A percentile compares a stretch with the other conserved stretches of the same genome.
These are phyloP conservation scores for Lanmaoa rubissima DNA, from an alignment of 768 basidiomycete genomes.

Conservation along the genomic window DNA sequence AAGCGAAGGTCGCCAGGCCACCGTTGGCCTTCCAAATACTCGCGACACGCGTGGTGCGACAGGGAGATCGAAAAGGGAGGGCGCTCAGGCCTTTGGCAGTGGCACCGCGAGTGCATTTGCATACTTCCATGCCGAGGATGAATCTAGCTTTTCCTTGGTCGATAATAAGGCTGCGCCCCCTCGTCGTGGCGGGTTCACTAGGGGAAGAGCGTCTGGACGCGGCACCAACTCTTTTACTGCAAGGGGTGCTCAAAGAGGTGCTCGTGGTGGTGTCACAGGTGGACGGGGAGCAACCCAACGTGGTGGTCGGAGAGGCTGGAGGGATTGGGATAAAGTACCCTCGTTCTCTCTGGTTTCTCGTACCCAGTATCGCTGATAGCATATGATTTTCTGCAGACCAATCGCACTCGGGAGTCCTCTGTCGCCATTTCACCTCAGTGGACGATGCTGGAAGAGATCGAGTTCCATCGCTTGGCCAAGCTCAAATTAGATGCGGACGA, in stretches of 20 bases:
- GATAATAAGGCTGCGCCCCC: conserved; percentile 77
- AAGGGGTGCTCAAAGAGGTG: conserved; percentile 46
- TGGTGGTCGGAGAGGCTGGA: conserved; percentile 68
- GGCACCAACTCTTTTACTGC: conserved; percentile 34
- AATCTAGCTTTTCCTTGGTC: conserved; percentile 94
- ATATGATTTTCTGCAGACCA: conserved; percentile 46
- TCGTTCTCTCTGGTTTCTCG: background rate
- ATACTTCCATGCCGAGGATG: conserved; percentile 98
- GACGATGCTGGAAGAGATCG: conserved; percentile 96
- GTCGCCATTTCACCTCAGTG: conserved; percentile 91
- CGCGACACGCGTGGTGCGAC: conserved; percentile 50
- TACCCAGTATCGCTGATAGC: conserved; percentile 1
- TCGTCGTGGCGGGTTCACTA: conserved; percentile 66
- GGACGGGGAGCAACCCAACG: conserved; percentile 43
- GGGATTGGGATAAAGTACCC: conserved; percentile 91
- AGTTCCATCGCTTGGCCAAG: conserved; percentile 90
- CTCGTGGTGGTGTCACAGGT: conserved; percentile 42
- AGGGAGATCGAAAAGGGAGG: conserved; percentile 66
- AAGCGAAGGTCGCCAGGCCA: conserved; percentile 57
- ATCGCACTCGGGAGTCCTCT: conserved; percentile 86
- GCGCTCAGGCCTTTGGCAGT: conserved; percentile 85
- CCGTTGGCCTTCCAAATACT: conserved; percentile 46
- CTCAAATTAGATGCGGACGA: conserved; percentile 92
- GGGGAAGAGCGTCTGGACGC: conserved; percentile 44
- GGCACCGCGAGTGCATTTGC: conserved; percentile 90